Base-by-base conservation (phyloP, 768 basidiomycete species). In the Calvatia gigantea region DNA sequence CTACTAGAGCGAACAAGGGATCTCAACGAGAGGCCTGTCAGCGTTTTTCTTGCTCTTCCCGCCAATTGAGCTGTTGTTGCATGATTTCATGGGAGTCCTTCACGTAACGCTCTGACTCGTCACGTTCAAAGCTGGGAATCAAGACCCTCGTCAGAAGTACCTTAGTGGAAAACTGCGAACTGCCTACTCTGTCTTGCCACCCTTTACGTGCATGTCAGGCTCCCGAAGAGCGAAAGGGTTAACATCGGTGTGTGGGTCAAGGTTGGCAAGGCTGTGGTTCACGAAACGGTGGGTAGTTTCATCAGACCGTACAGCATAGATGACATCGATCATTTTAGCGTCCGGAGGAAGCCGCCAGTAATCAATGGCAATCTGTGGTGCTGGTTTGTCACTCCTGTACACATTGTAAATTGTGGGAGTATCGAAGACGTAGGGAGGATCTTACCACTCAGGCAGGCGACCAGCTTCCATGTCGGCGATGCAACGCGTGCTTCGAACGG, bases 201-300 rank as follows among this genome's bases (percentile, higher is more conserved):
- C 96, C 67, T 94, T 93, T 44, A 85, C 73, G 62, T 81, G 77
- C 83, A 96, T 95, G 59, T 88, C 82, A 12, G 95, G 93, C 65
- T 98, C 95, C 21, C 86, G 82, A 25, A 97, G 71, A 14, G 93
- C 90, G 62, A 94, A 94, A 0, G 92, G 93, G 65, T 95, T 97
- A 62, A 92, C 84, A 68, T 98, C 96, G 32, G 80, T 82, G 31
- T 78, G 67, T 28, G 78, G 75, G 60, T 91, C 74, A 47, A 99
- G 77, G 71, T 94, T 94, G 3, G 94, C 96, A 32, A 98, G 76
- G 56, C 89, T 91, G 73, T 98, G 96, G 70, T 98, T 98, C 60
- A 96, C 93, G 64, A 98, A 98, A 47, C 93, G 80, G 65, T 98
- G 95, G 1, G 90, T 94, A 0, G 89, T 82, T 68, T 98, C 95